Percentiles rank a stretch among this genome's conserved stretches.
phyloP scores from a whole-genome alignment of 2,329 filamentous ascomycete genomes.

The Sclerotinia minor region DNA sequence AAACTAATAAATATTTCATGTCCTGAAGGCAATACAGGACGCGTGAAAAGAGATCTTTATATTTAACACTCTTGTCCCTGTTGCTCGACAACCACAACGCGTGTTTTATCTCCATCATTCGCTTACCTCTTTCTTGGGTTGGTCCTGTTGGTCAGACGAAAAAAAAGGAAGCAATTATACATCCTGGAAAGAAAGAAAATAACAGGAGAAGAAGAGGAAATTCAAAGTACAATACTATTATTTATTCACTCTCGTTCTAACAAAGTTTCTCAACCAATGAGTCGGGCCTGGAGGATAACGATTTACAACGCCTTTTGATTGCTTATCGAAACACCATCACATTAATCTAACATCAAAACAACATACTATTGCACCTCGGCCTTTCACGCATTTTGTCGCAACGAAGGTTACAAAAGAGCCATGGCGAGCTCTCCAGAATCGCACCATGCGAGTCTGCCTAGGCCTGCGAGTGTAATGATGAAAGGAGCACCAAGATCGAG shows the following conservation, averaged over 20 bases:
- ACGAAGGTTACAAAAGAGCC: constrained; percentile 37
- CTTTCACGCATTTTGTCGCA: constrained; percentile 39
- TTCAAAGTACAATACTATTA: constrained; percentile 13
- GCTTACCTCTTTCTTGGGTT: constrained; percentile 12
- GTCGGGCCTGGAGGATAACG: not conserved
- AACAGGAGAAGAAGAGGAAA: constrained; percentile 5
- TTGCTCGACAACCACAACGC: constrained; percentile 11
- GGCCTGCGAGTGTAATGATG: constrained; percentile 80
- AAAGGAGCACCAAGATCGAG: constrained; percentile 69
- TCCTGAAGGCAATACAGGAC: not conserved
- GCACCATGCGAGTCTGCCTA: constrained; percentile 56
- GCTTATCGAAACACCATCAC: not conserved
- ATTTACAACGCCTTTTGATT: constrained; percentile 10
- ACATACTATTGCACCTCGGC: constrained; percentile 2
- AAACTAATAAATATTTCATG: constrained; percentile 1
- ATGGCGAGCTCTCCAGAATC: constrained; percentile 72
- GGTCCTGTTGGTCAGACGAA: constrained; percentile 11
- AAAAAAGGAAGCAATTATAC: constrained; percentile 18
- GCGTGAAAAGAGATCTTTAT: not conserved
- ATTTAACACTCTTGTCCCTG: not conserved
- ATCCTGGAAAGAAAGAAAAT: constrained; percentile 4
- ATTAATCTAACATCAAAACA: constrained; percentile 9
- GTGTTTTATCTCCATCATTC: constrained; percentile 16
- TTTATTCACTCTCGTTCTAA: constrained; percentile 4
- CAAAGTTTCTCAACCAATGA: constrained; percentile 15